Conservation (phyloP, 1,284 basidiomycete genomes). For the Ganoderma boninense region DNA sequence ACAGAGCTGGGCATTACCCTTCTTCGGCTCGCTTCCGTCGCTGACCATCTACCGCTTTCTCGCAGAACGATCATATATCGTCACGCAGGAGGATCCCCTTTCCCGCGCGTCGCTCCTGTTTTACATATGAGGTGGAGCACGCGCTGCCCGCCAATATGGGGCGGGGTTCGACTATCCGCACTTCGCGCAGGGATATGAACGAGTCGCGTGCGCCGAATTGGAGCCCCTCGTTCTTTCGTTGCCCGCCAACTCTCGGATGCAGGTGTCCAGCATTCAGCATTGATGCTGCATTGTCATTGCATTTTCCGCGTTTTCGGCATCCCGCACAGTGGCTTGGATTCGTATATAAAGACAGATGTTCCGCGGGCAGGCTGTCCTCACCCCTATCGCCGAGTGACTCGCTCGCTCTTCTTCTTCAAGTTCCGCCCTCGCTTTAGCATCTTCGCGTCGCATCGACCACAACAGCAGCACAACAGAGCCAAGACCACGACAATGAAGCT, state of each 20-base stretch:
- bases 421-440: not conserved
- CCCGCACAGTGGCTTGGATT: not conserved
- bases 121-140: not conserved
- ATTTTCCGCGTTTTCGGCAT: too few relatives aligned
- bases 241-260: not conserved
- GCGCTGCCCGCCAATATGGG: not conserved
- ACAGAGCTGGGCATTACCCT: not conserved
- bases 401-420: too few relatives aligned
- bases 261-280: too few relatives aligned
- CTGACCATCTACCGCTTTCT: not conserved
- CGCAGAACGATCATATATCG: not conserved
- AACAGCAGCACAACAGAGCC: too few relatives aligned
- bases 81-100: not conserved
- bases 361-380: too few relatives aligned
- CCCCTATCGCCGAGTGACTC: too few relatives aligned
- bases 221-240: not conserved
- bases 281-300: too few relatives aligned
- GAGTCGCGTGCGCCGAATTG: not conserved
- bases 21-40: not conserved
- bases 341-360: not conserved
- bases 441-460: too few relatives aligned
- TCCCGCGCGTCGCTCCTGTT: not conserved
- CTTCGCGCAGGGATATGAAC: not conserved
- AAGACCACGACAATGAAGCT: not conserved
- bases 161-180: not conserved